Conservation (phyloP, 371 early-diverging fungal species). For the Rhizopus stolonifer region DNA sequence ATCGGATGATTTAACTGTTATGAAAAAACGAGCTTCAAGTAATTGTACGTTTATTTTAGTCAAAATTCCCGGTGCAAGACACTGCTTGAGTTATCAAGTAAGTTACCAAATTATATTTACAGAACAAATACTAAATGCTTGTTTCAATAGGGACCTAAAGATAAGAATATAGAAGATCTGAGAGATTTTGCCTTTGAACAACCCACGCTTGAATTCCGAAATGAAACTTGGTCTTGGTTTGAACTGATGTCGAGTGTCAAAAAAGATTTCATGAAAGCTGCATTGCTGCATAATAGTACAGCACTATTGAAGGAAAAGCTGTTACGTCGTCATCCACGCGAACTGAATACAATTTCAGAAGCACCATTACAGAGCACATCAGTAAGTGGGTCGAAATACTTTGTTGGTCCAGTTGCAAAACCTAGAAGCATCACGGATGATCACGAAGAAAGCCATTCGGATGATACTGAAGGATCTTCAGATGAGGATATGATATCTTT, state of each 20-base stretch:
- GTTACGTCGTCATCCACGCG: conserved; percentile 40
- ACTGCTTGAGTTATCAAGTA: conserved; percentile 71
- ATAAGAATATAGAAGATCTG: conserved; percentile 71
- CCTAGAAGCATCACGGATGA: not conserved
- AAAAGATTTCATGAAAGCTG: conserved; percentile 54
- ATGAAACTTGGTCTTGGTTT: conserved; percentile 74
- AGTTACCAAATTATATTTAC: conserved; percentile 1
- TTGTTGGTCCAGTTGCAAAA: not conserved
- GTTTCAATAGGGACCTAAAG: conserved; percentile 53
- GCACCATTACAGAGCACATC: not conserved
- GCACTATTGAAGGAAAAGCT: conserved; percentile 50
- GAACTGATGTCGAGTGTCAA: conserved; percentile 64
- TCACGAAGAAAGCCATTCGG: not conserved
- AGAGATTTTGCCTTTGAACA: conserved; percentile 65
- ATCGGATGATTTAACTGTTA: conserved; percentile 40
- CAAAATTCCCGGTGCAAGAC: conserved; percentile 66
- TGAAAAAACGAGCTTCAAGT: conserved; percentile 68
- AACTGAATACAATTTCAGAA: not conserved
- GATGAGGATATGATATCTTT: conserved; percentile 17
- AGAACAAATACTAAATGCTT: not conserved
- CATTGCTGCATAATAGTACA: conserved; percentile 42
- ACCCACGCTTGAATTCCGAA: conserved; percentile 72
- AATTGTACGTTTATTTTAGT: conserved; percentile 71
- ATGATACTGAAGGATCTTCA: conserved; percentile 10
- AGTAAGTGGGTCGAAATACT: not conserved